Base-by-base conservation (phyloP, 2,329 filamentous ascomycete genomes). In the Colletotrichum horii region DNA sequence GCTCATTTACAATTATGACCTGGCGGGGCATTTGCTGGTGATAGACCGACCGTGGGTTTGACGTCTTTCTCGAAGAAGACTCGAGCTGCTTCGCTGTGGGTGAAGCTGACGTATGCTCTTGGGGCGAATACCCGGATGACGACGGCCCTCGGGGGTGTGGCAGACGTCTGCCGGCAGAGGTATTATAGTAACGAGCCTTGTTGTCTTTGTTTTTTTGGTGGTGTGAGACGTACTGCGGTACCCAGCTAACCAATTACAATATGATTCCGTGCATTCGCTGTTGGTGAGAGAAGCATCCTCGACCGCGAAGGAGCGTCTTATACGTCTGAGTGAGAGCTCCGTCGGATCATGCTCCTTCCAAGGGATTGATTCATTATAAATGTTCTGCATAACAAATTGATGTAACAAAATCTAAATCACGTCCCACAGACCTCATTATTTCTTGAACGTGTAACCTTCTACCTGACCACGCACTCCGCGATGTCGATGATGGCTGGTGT, bases 1-100 rank as follows among this genome's bases (percentile, higher is more conserved):
- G 0, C 1, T 19, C 0, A 43, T 9, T 43, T 43, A 8, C 1
- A 43, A 43, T 43, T 43, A 8, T n/a, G 0, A 8, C n/a, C 19
- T 43, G 0, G 36, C 16, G 3, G 16, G 1, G 36, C 19, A 11
- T 43, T 16, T 0, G 19, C 36, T 43, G 8, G 36, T 11, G 36
- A 43, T 16, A 43, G 2, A 43, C 2, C 0, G 36, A 8, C 8
- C 36, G 19, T 43, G 36, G 1, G 3, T 1, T 4, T 43, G 8
- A 43, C 36, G 4, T 8, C 36, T 16, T 43, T 43, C 19, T 2
- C 4, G 19, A 48, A n/a, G 19, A n/a, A 12, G 38, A 48, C 0
- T n/a, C 38, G 9, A 11, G 19, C 9, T 2, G n/a, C 12, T 48
- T n/a, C 3, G 38, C 38, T n/a, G 19, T n/a, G 0, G 19, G 38